Conservation (phyloP, 2,329 filamentous ascomycete species). For the Penicillium sp. region DNA sequence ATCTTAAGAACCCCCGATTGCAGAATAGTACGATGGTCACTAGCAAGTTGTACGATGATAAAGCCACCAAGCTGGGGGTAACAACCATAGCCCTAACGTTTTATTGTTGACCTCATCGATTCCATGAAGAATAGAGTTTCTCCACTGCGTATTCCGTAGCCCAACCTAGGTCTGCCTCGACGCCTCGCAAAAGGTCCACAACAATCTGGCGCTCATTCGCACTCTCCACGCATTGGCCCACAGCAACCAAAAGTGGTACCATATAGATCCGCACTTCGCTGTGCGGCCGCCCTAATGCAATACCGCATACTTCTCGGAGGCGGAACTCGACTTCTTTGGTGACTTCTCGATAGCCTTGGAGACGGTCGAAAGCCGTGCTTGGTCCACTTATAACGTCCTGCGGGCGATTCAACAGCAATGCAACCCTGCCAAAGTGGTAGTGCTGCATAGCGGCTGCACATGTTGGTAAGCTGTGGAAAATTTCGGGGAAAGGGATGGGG, state of each 20-base stretch:
- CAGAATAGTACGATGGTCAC: not conserved
- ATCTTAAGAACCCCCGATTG: not conserved
- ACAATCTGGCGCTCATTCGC: constrained; percentile 58
- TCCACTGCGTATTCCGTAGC: constrained; percentile 60
- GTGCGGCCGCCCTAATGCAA: constrained; percentile 59
- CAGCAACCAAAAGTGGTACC: constrained; percentile 62
- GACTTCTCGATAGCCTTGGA: constrained; percentile 61
- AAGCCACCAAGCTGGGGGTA: not conserved
- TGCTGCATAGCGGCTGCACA: constrained; percentile 67
- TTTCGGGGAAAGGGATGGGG: constrained; percentile 53
- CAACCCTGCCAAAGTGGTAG: constrained; percentile 67
- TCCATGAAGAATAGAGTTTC: constrained; percentile 49
- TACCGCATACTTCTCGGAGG: constrained; percentile 62
- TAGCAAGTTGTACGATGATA: not conserved
- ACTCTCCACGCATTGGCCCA: constrained; percentile 61
- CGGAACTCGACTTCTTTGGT: constrained; percentile 59
- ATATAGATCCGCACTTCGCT: constrained; percentile 61
- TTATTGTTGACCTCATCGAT: constrained; percentile 17
- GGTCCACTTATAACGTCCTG: constrained; percentile 58
- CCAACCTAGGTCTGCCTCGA: constrained; percentile 66
- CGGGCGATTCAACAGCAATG: constrained; percentile 64
- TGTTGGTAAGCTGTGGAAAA: constrained; percentile 64
- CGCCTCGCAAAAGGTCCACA: constrained; percentile 57
- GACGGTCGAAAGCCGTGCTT: constrained; percentile 57
- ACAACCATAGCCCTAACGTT: not conserved